Evolutionary conservation across 345 rosid species (phyloP), one percentile per base, ranked within the genome.

Genomic region (Rhodamnia rubescens): DNA sequence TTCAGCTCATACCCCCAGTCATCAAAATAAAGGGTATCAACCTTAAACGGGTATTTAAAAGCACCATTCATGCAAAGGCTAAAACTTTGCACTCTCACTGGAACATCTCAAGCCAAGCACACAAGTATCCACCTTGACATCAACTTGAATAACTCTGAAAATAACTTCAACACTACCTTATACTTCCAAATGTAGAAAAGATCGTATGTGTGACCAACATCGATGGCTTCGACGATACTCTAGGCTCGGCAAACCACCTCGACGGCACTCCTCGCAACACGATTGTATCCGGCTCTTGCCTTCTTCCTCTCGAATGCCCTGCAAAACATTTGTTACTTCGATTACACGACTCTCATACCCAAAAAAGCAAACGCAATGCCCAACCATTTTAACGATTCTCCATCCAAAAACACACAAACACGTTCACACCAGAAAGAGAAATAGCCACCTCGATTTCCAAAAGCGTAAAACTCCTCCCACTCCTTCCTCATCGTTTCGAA

Each of bases 231-330:
- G 98, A 97, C 3, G 99, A 97, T 44, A 97, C 99, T 81, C 96
- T 92, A 2, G 98, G 95, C 94, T 97, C 98, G 0, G 98, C 95
- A 57, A 97, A 95, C 99, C 99, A 95, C 89, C 99, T 90, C 4
- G 98, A 97, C 5, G 98, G 99, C 80, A 93, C 90, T 78, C 97
- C 95, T 87, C 92, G 92, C 40, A 97, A 56, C 53, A 95, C 84
- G 49, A 97, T 91, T 11, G 99, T 94, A 88, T 97, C 98, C 22
- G 96, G 94, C 85, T 93, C 98, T 74, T 89, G 90, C 87, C 89
- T 93, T 84, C 90, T 93, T 36, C 93, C 95, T 84, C 95, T 93
- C 40, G 90, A 83, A 87, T 90, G 87, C 83, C 96, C 99, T 97
- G 55, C 84, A 85, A 54, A 54, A 81, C 42, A 59, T 52, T 50